Conservation (phyloP, 2,329 filamentous ascomycete genomes). For the Dryadomyces sulphureus region DNA sequence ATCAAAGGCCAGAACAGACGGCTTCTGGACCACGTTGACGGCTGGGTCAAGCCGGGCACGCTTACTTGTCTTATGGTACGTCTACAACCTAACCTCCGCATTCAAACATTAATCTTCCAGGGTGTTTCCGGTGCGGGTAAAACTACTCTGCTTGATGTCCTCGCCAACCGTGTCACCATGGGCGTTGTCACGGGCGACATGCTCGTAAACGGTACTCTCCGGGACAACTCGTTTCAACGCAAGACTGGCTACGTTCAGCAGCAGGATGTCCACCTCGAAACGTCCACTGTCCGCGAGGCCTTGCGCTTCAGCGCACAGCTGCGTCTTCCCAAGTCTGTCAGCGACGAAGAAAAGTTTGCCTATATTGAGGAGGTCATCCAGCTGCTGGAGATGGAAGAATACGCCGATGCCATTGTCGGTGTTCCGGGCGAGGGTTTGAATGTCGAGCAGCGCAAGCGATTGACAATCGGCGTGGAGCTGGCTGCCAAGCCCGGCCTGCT, state of each 20-base stretch:
- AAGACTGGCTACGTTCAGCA: slow-evolving; percentile 90
- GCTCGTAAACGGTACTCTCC: slow-evolving; percentile 47
- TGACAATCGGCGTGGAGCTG: slow-evolving; percentile 87
- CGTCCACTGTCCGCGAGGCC: slow-evolving; percentile 76
- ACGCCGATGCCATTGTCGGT: slow-evolving; percentile 82
- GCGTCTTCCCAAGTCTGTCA: slow-evolving; percentile 63
- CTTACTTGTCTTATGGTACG: slow-evolving; percentile 69
- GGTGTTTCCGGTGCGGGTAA: slow-evolving; percentile 89
- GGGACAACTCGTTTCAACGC: slow-evolving; percentile 74
- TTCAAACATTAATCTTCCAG: slow-evolving; percentile 11
- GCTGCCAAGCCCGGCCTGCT: slow-evolving; percentile 66
- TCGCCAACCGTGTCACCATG: slow-evolving; percentile 77
- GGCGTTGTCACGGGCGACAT: slow-evolving; percentile 80
- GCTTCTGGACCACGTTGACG: slow-evolving; percentile 74
- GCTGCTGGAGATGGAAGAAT: slow-evolving; percentile 77
- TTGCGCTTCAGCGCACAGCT: slow-evolving; percentile 75
- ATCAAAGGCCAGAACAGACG: slow-evolving; percentile 64
- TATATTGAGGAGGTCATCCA: slow-evolving; percentile 88
- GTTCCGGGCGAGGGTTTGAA: slow-evolving; percentile 66
- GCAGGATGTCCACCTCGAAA: slow-evolving; percentile 77
- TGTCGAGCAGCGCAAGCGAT: slow-evolving; percentile 54
- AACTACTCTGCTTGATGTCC: slow-evolving; percentile 74
- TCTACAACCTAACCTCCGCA: too few species aligned
- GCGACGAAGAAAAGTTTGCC: slow-evolving; percentile 59
- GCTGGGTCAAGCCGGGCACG: slow-evolving; percentile 88